These are phyloP conservation scores for Tritrichomonas musculus DNA, from an alignment of 208 protist genomes.

Conservation along the genomic window DNA sequence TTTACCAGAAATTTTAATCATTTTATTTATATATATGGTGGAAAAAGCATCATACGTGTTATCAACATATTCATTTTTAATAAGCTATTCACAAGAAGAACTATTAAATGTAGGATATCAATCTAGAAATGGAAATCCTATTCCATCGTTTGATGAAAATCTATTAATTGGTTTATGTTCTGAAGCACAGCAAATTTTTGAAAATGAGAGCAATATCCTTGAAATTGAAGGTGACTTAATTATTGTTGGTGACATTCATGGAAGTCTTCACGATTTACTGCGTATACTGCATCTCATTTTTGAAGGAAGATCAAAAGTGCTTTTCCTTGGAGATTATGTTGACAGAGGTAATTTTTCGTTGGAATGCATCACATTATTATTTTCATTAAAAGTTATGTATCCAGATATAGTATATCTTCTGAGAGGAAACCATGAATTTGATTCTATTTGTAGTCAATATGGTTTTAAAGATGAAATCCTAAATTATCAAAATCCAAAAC, in stretches of 20 bases:
- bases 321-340: slow-evolving; percentile 26
- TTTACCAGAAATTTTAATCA: too few species aligned
- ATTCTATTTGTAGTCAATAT: background rate
- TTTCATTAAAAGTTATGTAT: background rate
- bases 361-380: background rate
- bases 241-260: background rate
- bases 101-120: too few species aligned
- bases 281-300: slow-evolving; percentile 52
- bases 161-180: too few species aligned
- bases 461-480: background rate
- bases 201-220: too few species aligned
- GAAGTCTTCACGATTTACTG: background rate
- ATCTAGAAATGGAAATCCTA: too few species aligned
- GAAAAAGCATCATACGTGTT: too few species aligned
- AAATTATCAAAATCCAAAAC: too few species aligned
- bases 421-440: background rate
- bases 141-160: too few species aligned
- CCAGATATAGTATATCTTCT: background rate
- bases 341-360: background rate
- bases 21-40: too few species aligned
- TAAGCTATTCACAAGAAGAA: too few species aligned
- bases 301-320: background rate
- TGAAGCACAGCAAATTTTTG: too few species aligned
- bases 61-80: too few species aligned
- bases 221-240: background rate